Evolutionary conservation across 371 early-diverging fungal species (phyloP), one percentile per base, ranked within the genome.

Genomic region (Phascolomyces articulosus): DNA sequence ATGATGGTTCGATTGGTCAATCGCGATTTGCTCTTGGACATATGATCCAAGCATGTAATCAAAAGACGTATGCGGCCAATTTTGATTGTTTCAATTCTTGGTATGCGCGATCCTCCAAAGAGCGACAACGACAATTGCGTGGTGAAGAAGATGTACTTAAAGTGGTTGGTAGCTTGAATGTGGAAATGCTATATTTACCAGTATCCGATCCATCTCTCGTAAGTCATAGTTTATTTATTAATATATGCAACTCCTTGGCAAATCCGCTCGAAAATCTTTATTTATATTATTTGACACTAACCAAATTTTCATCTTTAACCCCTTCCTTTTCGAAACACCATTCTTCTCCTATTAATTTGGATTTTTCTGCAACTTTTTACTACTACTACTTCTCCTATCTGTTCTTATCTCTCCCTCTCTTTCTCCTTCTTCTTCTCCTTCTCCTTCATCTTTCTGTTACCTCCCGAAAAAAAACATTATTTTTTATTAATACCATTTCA

Each of bases 1-100:
- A 76, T 10, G 83, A 83, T 64, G 77, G 79, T 10, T 69, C 79
- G 9, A 74, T 83, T 27, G 83, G 83, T 1, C 75, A 76, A 24
- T 66, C 83, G 10, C 61, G 77, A 4, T 78, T 82, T 64, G 77
- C 79, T 4, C 58, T 82, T 3, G 57, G 60, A 0, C 74, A 83
- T 55, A 79, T 83, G 78, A 26, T 80, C 1, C 76, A 73, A 10
- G 83, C 70, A 0, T 80, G 83, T 61, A 56, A 65, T 29, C 68
- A 73, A 53, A 73, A 69, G 9, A 40, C 71, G 1, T 80, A 79
- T 56, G 60, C 61, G n/a, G 75, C 80, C 13, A 73, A 58, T 3
- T 83, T 83, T 34, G 73, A 76, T 60, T 80, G 80, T 28, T 77
- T 80, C 38, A 83, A 83, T 61, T 77, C 78, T 9, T 83, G 83